These are phyloP conservation scores for Aspergillus quadricinctus DNA, from an alignment of 2,329 filamentous ascomycete genomes.

Conservation along the genomic window DNA sequence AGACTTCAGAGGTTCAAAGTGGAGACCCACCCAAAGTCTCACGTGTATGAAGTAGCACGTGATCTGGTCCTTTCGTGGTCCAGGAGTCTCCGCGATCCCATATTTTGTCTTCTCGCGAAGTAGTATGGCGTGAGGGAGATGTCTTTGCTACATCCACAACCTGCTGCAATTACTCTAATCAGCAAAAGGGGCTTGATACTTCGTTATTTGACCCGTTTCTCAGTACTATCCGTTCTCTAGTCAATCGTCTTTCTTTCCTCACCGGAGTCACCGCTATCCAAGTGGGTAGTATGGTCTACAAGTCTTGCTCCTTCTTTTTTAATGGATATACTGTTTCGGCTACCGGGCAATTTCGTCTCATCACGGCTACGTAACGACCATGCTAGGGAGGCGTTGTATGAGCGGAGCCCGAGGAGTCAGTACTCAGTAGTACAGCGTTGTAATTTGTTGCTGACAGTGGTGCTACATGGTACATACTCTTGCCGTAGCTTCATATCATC, in stretches of 20 bases:
- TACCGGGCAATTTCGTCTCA: neutral
- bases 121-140: no score
- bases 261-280: neutral
- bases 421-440: neutral
- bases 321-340: neutral
- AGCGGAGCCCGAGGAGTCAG: neutral
- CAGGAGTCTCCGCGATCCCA: neutral
- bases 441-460: neutral
- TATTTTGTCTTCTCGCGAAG: no score
- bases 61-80: neutral
- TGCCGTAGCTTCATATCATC: no score
- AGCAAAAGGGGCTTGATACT: neutral
- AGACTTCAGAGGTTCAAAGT: neutral
- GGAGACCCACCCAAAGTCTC: neutral
- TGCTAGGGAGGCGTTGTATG: neutral
- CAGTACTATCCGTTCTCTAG: neutral
- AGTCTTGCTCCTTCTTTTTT: neutral
- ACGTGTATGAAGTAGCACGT: neutral
- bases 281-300: neutral
- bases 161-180: neutral
- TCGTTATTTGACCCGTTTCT: neutral
- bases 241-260: neutral
- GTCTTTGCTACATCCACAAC: no score
- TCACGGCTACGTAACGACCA: neutral
- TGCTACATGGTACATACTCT: neutral